Base-by-base conservation (phyloP, 2,329 filamentous ascomycete genomes). In the Mycosphaerella arachidis region DNA sequence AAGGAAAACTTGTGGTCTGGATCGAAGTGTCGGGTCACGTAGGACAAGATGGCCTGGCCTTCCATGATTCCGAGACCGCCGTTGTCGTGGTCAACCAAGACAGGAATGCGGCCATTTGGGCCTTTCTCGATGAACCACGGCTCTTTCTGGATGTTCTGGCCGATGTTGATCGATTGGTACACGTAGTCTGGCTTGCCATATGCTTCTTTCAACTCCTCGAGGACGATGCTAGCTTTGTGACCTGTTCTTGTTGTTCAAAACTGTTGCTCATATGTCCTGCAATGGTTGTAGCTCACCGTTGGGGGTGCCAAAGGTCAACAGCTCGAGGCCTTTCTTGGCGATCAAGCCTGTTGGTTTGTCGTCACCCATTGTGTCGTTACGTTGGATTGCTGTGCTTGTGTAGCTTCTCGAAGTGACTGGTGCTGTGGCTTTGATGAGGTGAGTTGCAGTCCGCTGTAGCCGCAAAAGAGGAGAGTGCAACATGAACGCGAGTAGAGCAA, bases 61-160 rank as follows among this genome's bases (percentile, higher is more conserved):
- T 80, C 77, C 67, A 76, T 73, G 52, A 79, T 84, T 48, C 81
- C 74, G 55, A 88, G 83, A 51, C 74, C 81, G 58, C 77, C 76
- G 62, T 84, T 80, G 72, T 88, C 84, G 65, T 89, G 86, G 74
- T 89, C 86, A 31, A 88, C 80, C 51, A 89, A 81, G 51, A 82
- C 85, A 1, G 86, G 85, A 66, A 88, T 87, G 16, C 85, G 80
- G 3, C 86, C 86, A 72, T 89, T 89, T 40, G 86, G 85, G 60
- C 81, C 82, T 31, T 86, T 70, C 40, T 82, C 81, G 0, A 81
- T 84, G 76, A 83, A 89, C 86, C 86, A 89, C 1, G 81, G 78
- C 76, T 88, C 80, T 72, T 88, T 88, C 67, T 89, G 86, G 30
- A 85, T 81, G 74, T 86, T 86, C 68, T 85, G 78, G 59, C 69